These are phyloP conservation scores for Apiotrichum sp. DNA, from an alignment of 1,284 basidiomycete genomes.

Conservation along the genomic window DNA sequence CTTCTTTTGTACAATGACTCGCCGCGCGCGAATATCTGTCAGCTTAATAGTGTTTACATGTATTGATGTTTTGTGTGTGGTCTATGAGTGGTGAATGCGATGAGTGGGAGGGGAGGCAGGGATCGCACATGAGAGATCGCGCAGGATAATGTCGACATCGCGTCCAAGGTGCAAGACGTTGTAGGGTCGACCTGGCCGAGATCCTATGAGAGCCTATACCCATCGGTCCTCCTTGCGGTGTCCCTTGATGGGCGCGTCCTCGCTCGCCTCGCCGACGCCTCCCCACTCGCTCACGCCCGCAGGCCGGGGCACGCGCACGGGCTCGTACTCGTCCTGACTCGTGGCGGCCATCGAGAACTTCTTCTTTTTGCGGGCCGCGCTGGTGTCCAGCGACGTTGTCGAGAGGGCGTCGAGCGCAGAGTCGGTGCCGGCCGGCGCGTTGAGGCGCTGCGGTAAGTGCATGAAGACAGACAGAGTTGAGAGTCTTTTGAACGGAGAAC, in stretches of 20 bases:
- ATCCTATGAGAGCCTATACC: conserved; percentile 38
- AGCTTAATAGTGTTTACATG: conserved; percentile 2
- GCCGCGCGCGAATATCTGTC: not conserved
- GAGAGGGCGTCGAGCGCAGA: conserved; percentile 6
- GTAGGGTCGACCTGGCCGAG: no score
- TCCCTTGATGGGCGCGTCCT: conserved; percentile 41
- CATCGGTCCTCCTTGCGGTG: conserved; percentile 38
- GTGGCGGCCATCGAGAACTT: conserved; percentile 33
- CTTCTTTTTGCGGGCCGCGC: conserved; percentile 11
- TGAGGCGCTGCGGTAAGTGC: conserved; percentile 25
- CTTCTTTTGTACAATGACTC: no score
- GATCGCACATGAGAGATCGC: no score
- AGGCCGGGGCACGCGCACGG: conserved; percentile 72
- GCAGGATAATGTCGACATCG: no score
- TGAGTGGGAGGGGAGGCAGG: no score
- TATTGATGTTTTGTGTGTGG: not conserved
- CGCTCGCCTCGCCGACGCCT: conserved; percentile 59
- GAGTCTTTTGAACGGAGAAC: conserved; percentile 37
- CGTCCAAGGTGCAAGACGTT: no score
- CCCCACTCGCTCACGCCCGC: conserved; percentile 84
- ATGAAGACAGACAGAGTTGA: conserved; percentile 12
- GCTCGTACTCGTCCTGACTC: conserved; percentile 68
- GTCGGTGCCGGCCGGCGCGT: conserved; percentile 14
- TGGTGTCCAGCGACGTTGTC: conserved; percentile 24
- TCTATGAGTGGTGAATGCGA: not conserved